A percentile compares a stretch with the other conserved stretches of the same genome.
Evolutionary conservation across 2,329 filamentous ascomycete genomes (phyloP).

Genomic region (Madurella mycetomatis): DNA sequence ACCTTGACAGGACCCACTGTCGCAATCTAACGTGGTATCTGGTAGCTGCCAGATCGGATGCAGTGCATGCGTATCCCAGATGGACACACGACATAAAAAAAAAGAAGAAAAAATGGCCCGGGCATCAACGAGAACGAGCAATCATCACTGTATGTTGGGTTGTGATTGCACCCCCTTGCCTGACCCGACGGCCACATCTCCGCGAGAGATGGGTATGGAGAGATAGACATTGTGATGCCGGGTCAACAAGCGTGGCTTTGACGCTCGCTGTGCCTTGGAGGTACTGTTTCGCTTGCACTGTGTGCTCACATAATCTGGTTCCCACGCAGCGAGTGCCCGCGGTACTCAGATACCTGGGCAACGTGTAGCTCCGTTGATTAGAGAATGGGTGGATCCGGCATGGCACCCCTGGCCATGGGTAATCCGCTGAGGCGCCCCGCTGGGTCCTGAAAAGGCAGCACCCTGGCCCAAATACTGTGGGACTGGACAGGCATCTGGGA

Average conservation of each 20-base stretch:
- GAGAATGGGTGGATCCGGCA: neutral
- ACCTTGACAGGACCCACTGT: neutral
- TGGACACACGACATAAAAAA: neutral
- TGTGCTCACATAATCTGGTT: slow-evolving; percentile 20
- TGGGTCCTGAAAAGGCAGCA: slow-evolving; percentile 21
- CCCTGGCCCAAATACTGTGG: slow-evolving; percentile 12
- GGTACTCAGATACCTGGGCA: slow-evolving; percentile 10
- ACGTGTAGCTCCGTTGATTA: slow-evolving; percentile 10
- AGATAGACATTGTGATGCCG: neutral
- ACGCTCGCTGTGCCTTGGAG: slow-evolving; percentile 5
- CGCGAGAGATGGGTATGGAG: neutral
- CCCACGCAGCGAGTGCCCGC: slow-evolving; percentile 6
- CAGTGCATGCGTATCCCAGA: neutral
- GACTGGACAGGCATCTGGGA: slow-evolving; percentile 11
- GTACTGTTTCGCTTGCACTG: slow-evolving; percentile 5
- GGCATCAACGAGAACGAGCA: neutral
- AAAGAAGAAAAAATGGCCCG: neutral
- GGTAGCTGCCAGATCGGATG: no score
- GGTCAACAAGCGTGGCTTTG: slow-evolving; percentile 6
- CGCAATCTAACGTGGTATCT: neutral
- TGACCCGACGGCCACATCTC: slow-evolving; percentile 1
- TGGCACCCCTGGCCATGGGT: slow-evolving; percentile 13
- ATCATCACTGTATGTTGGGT: neutral
- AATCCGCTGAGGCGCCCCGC: slow-evolving; percentile 21
- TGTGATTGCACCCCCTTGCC: neutral